These are phyloP conservation scores for Encephalitozoon hellem DNA, from an alignment of 371 early-diverging fungal genomes.

Conservation along the genomic window DNA sequence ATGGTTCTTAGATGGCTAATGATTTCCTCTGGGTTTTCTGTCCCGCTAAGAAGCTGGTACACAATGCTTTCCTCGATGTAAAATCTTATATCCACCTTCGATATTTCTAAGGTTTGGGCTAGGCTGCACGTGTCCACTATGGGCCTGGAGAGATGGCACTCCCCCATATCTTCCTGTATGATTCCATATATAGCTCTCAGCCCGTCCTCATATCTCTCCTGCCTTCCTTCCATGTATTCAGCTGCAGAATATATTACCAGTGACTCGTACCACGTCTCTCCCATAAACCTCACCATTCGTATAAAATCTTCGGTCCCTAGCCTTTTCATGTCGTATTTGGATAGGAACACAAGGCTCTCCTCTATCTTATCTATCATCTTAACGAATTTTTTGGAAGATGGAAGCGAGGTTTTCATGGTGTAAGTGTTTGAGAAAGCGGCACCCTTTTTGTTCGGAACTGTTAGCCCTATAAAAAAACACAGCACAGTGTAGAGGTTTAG, in stretches of 20 bases:
- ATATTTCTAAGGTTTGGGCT: not conserved
- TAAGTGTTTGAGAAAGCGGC: not conserved
- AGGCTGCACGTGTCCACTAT: slow-evolving; percentile 6
- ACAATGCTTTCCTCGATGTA: slow-evolving; percentile 21
- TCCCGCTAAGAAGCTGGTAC: slow-evolving; percentile 24
- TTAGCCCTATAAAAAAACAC: not conserved
- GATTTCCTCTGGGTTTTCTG: slow-evolving; percentile 5
- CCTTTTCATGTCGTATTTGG: not conserved
- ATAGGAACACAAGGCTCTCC: not conserved
- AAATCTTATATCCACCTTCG: not conserved
- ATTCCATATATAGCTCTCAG: not conserved
- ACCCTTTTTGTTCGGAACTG: not conserved
- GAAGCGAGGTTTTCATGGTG: slow-evolving; percentile 3
- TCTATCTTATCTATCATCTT: slow-evolving; percentile 15
- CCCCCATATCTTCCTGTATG: not conserved
- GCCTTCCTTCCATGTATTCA: not conserved
- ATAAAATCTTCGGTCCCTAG: slow-evolving; percentile 5
- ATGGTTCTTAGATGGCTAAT: slow-evolving; percentile 7
- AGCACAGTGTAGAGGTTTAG: not conserved
- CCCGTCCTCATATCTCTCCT: not conserved
- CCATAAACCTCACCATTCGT: slow-evolving; percentile 5
- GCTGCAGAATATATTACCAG: slow-evolving; percentile 18
- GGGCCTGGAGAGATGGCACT: slow-evolving; percentile 10
- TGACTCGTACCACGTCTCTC: slow-evolving; percentile 6
- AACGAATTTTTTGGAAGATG: slow-evolving; percentile 6